phyloP scores from a whole-genome alignment of 83 land plant species.

The Thuja plicata region DNA sequence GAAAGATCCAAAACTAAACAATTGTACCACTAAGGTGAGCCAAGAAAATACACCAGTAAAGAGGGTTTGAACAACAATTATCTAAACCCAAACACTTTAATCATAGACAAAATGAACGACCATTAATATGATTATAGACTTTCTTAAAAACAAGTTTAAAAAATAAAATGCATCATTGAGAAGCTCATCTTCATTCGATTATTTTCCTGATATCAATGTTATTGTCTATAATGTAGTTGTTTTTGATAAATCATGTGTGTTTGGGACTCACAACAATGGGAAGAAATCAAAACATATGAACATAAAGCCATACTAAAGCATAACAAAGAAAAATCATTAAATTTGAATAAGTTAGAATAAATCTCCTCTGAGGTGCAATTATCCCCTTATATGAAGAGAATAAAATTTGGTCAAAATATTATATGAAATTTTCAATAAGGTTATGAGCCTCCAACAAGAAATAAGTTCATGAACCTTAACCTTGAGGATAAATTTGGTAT shows the following conservation, averaged over 20 bases:
- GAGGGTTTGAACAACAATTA: background rate
- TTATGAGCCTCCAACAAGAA: background rate
- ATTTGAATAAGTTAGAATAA: no score
- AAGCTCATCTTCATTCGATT: background rate
- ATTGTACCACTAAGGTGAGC: background rate
- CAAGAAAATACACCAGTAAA: background rate
- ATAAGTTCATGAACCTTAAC: background rate
- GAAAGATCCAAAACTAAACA: background rate
- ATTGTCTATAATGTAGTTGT: background rate
- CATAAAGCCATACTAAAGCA: no score
- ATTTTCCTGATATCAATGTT: background rate
- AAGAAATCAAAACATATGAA: background rate
- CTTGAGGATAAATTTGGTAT: background rate
- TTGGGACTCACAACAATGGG: background rate
- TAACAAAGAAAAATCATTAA: no score
- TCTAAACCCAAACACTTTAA: background rate
- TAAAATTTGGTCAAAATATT: background rate
- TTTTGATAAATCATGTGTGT: background rate
- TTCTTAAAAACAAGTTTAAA: background rate
- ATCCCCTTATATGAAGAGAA: no score
- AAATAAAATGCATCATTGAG: background rate
- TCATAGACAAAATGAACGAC: background rate
- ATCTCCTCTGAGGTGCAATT: no score
- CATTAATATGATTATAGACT: background rate
- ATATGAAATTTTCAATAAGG: background rate